Evolutionary conservation across 2,329 filamentous ascomycete species (phyloP), one percentile per base, ranked within the genome.

Genomic region (Calycina marina): DNA sequence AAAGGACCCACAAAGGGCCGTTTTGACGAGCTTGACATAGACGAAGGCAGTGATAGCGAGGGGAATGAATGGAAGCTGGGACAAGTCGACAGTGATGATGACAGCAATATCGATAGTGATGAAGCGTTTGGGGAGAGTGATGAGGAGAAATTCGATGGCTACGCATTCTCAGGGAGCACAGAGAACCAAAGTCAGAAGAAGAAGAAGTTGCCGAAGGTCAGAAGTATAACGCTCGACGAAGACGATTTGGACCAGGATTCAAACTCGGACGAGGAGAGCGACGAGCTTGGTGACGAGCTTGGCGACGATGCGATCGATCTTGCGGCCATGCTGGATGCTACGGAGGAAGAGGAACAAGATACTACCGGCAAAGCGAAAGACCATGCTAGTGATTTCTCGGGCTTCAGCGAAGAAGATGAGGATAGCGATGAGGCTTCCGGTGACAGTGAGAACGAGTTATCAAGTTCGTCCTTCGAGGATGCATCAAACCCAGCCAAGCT

Each of bases 301-400:
- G 62, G 61, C 14, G 60, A 60, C 11, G 66, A 67, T 40, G 50
- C 50, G 18, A 39, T 53, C 24, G 49, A 53, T 43, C 43, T 53
- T 38, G 49, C 50, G 25, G 42, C 46, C 4, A 51, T 51, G 43
- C 35, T 52, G 16, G 48, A 53, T 40, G 37, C 36, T 14, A 40
- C 40, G n/a, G 90, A 82, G 47, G 86, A 93, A 48, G 77, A 90
- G 49, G 85, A 92, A 51, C n/a, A 9, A 22, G 3, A 8, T 22
- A 9, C 20, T 3, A 22, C 8, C n/a, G 69, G 67, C 40, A 60
- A 57, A 25, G 37, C 34, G 30, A 50, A 54, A 37, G 47, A 38
- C 17, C 6, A 22, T 2, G 39, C 39, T 14, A 41, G 46, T 48
- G 38, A 59, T 53, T 31, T 18, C 44, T 50, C 37, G 44, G 40